These are phyloP conservation scores for Cladorrhinum samala DNA, from an alignment of 495 filamentous ascomycete genomes.

Conservation along the genomic window DNA sequence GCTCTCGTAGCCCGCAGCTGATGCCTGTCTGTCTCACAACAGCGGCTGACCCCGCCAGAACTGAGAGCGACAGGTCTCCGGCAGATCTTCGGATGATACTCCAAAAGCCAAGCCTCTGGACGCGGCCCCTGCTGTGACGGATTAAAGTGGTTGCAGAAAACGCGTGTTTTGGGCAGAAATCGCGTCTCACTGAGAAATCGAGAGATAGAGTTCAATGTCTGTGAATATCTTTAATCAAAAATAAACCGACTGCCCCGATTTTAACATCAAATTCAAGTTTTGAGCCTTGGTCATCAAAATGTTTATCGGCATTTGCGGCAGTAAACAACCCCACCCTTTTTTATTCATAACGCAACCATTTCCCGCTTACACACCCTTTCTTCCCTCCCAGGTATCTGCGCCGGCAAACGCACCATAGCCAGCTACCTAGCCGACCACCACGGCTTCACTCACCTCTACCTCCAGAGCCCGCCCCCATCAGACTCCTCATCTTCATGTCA, in stretches of 20 bases:
- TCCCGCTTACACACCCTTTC: conserved; percentile 19
- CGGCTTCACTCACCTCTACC: conserved; percentile 58
- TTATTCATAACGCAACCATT: conserved; percentile 1
- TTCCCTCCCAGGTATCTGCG: conserved; percentile 65
- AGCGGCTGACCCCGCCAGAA: background rate
- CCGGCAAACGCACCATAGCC: conserved; percentile 82
- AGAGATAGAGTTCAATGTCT: background rate
- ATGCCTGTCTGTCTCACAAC: conserved; percentile 14
- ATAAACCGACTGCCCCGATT: too few species aligned
- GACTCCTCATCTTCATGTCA: background rate
- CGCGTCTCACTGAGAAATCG: background rate
- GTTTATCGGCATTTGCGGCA: conserved; percentile 91
- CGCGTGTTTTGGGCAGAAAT: background rate
- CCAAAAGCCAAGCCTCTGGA: background rate
- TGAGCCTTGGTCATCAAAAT: conserved; percentile 38
- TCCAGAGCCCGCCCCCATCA: conserved; percentile 17
- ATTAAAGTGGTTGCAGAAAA: conserved; percentile 14
- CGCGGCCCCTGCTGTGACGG: too few species aligned
- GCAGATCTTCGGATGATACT: conserved; percentile 11
- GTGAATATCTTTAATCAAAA: too few species aligned
- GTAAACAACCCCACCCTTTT: conserved; percentile 41
- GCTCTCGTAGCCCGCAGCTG: background rate
- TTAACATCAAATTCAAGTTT: background rate
- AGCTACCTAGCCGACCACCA: conserved; percentile 72
- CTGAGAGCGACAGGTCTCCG: conserved; percentile 15